phyloP scores from a whole-genome alignment of 305 asterid species.

The Fraxinus ornus region DNA sequence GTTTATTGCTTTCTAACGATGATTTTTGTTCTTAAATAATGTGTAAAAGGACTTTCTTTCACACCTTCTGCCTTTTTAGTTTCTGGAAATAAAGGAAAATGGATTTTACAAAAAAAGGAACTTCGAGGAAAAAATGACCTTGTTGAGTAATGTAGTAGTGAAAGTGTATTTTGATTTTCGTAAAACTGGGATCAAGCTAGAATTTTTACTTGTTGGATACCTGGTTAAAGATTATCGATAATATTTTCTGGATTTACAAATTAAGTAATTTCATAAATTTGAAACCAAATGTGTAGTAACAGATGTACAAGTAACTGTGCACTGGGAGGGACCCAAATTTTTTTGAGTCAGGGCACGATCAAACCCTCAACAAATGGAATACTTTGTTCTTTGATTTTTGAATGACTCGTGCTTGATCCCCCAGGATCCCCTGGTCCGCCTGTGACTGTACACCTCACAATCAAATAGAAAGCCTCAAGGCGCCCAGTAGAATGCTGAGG shows the following conservation, averaged over 20 bases:
- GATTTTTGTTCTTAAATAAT: not conserved
- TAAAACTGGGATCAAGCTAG: not conserved
- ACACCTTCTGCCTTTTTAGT: not conserved
- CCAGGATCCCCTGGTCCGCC: not conserved
- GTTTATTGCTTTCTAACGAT: slow-evolving; percentile 11
- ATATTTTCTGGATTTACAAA: not conserved
- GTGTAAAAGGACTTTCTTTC: slow-evolving; percentile 6
- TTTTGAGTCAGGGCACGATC: not conserved
- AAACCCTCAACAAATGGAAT: too few species aligned
- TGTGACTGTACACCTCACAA: not conserved
- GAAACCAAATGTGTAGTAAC: not conserved
- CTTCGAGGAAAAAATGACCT: not conserved
- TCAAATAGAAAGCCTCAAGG: not conserved
- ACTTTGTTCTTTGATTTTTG: not conserved
- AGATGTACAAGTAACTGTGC: not conserved
- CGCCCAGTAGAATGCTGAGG: not conserved
- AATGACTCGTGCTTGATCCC: not conserved
- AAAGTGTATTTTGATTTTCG: not conserved
- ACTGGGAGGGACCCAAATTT: not conserved
- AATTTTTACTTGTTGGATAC: not conserved
- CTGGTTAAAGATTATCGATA: not conserved
- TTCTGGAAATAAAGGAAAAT: slow-evolving; percentile 12
- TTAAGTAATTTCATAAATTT: not conserved
- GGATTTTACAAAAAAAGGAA: not conserved
- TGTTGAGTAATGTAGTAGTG: not conserved